Evolutionary conservation across 1,139 yeast genomes (phyloP).

Genomic region (Starmera stellimalicola): DNA sequence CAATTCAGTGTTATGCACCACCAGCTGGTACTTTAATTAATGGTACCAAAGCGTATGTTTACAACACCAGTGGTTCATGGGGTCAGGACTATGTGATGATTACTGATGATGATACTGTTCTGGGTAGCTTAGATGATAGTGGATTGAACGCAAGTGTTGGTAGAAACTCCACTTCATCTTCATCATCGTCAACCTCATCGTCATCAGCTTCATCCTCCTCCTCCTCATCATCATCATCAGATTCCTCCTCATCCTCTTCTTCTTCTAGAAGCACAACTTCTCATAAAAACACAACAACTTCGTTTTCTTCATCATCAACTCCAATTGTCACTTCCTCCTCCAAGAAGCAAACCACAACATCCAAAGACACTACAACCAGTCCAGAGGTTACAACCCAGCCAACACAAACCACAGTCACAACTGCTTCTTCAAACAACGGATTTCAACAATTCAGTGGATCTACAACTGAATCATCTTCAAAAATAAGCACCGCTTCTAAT

Average conservation of each 20-base stretch:
- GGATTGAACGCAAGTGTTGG: conserved; percentile 51
- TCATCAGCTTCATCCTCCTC: conserved; percentile 8
- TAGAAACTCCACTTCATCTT: conserved; percentile 7
- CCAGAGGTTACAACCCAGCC: too few species aligned
- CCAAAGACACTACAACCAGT: too few species aligned
- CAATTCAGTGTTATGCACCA: conserved; percentile 59
- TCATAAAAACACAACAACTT: too few species aligned
- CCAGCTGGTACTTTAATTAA: conserved; percentile 40
- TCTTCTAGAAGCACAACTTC: too few species aligned
- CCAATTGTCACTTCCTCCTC: too few species aligned
- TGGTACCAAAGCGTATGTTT: conserved; percentile 51
- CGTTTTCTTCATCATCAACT: neutral
- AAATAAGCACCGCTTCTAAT: too few species aligned
- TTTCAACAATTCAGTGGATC: too few species aligned
- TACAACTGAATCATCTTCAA: too few species aligned
- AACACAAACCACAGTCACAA: too few species aligned
- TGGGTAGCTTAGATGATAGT: conserved; percentile 50
- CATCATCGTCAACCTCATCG: conserved; percentile 6
- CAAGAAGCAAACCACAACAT: too few species aligned
- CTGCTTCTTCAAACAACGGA: too few species aligned
- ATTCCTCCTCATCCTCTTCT: neutral
- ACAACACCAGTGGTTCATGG: conserved; percentile 38
- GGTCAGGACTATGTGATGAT: conserved; percentile 38
- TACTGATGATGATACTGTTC: conserved; percentile 49
- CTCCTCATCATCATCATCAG: conserved; percentile 14